Evolutionary conservation across 805 yeast genomes (phyloP).

Genomic region (Kuraishia floccosa): DNA sequence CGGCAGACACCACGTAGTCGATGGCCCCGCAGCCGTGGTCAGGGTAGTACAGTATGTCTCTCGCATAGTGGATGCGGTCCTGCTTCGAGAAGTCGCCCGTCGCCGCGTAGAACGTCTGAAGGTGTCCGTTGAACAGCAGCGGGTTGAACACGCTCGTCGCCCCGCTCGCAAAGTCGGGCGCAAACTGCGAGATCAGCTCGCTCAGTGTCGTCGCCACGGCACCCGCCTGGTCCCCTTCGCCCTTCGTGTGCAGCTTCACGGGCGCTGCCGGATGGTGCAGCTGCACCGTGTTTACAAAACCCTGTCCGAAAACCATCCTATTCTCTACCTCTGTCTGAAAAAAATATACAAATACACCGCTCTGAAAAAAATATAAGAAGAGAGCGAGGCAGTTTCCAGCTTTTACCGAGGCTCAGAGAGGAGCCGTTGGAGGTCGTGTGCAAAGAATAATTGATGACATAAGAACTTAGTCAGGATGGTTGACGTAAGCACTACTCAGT

Average conservation of each 20-base stretch:
- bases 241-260: slow-evolving; percentile 6
- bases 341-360: no score
- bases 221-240: slow-evolving; percentile 1
- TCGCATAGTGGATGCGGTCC: slow-evolving; percentile 60
- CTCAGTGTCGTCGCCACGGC: slow-evolving; percentile 5
- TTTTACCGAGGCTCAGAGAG: no score
- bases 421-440: no score
- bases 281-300: slow-evolving; percentile 4
- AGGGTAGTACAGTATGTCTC: slow-evolving; percentile 43
- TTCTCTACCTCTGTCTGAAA: no score
- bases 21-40: slow-evolving; percentile 70
- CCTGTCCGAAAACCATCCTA: slow-evolving; percentile 6
- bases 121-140: slow-evolving; percentile 53
- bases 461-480: no score
- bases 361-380: no score
- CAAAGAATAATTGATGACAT: no score
- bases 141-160: slow-evolving; percentile 51
- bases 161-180: slow-evolving; percentile 35
- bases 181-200: slow-evolving; percentile 10
- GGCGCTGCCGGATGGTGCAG: slow-evolving; percentile 3
- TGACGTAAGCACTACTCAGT: no score
- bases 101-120: slow-evolving; percentile 69
- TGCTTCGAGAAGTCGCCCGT: slow-evolving; percentile 35
- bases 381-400: no score
- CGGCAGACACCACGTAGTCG: slow-evolving; percentile 51